Evolutionary conservation across 73 alveolate genomes (phyloP).

Genomic region (Durusdinium trenchii): DNA sequence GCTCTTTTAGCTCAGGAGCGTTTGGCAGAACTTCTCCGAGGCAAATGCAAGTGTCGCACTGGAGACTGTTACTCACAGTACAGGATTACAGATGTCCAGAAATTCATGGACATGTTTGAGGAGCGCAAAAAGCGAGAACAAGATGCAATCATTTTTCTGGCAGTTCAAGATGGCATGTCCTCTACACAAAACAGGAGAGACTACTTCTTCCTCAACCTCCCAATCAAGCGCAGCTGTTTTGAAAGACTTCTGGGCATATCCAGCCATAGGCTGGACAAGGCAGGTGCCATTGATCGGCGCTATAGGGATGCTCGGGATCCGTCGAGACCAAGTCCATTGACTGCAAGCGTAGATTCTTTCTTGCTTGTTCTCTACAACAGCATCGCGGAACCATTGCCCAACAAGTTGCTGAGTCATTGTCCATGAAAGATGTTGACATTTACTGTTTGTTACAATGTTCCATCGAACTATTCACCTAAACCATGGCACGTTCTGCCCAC

Average conservation of each 20-base stretch:
- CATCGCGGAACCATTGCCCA: constrained; percentile 36
- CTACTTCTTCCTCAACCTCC: background rate
- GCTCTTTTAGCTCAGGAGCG: background rate
- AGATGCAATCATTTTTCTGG: constrained; percentile 44
- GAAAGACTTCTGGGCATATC: background rate
- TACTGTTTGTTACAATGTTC: too few relatives aligned
- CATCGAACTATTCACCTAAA: too few relatives aligned
- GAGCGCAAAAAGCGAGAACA: background rate
- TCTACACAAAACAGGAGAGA: background rate
- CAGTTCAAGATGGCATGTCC: background rate
- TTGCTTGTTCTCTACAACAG: constrained; percentile 27
- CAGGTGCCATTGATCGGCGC: background rate
- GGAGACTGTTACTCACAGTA: background rate
- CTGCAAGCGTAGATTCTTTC: constrained; percentile 1
- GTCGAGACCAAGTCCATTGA: background rate
- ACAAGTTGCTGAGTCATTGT: background rate
- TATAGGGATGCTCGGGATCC: background rate
- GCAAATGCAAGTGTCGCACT: background rate
- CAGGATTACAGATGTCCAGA: background rate
- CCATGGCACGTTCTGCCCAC: too few relatives aligned
- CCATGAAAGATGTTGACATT: too few relatives aligned
- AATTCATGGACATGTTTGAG: background rate
- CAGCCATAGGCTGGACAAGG: background rate
- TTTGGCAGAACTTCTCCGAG: background rate
- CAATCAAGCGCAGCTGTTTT: background rate